Evolutionary conservation across 1,284 basidiomycete species (phyloP), one percentile per base, ranked within the genome.

Genomic region (Ganoderma lucidum): DNA sequence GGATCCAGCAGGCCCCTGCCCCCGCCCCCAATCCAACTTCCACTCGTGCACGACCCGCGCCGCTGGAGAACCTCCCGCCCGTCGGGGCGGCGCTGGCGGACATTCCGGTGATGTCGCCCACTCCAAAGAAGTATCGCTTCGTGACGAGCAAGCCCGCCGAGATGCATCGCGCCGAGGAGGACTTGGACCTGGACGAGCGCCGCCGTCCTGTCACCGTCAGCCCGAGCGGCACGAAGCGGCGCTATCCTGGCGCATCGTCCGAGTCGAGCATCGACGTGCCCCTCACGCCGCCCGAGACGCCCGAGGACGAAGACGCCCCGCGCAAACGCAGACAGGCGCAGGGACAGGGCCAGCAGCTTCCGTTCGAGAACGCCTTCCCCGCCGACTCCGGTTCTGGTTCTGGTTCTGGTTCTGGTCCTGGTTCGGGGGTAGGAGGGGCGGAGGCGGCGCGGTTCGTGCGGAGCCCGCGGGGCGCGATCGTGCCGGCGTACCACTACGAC

Each of bases 401-500:
- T 23, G 23, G 23, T 23, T 23, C 23, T 23, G 23, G 23, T 23
- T 23, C 23, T 23, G 23, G 23, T 23, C 23, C 23, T 23, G 23
- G 23, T 23, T 23, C 23, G 23, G 45, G 41, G 4, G 56, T n/a
- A 8, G 48, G n/a, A 19, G 48, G 23, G 15, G 53, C 53, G 28
- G 51, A 28, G 4, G 28, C 15, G 19, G 61, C 42, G 19, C 48
- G 63, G 37, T 28, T 19, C 23, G 42, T 55, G 32, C 67, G 68
- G 37, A 61, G 60, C 51, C 60, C 68, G 53, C 68, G 68, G 23
- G 68, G 68, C 32, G 61, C 68, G 55, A 69, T 69, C 64, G 64
- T 71, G 62, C 72, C 72, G 23, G 64, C 65, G 63, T 73, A 73
- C 72, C 59, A 67, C 64, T 70, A 65, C 67, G 69, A 67, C 67